Evolutionary conservation across 768 basidiomycete genomes (phyloP), one percentile per base, ranked within the genome.

Genomic region (Fomitopsis serialis): DNA sequence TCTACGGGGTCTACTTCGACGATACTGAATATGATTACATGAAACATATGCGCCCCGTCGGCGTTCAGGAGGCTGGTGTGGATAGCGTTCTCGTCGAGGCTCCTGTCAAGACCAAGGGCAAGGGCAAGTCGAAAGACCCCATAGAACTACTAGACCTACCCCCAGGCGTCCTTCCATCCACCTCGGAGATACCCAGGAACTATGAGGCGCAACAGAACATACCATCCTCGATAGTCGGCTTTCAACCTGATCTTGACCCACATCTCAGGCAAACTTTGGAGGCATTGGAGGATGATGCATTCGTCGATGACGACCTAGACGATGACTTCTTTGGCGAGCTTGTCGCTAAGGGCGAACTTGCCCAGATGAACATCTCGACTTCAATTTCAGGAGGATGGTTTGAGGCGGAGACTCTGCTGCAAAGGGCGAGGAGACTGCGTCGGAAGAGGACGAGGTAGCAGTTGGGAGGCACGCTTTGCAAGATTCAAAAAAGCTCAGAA

Each of bases 1-100:
- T 82, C 9, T 95, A 98, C 68, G 97, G 94, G 3, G 72, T 99
- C 64, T 92, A 92, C 71, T 98, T 82, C 71, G 94, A 98, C 72
- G 95, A 99, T 65, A 87, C 91, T 6, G 81, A 93, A 54, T 99
- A 99, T 74, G 91, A 99, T 70, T 99, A 99, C 74, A 93, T 98
- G 90, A 88, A 95, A 68, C 97, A 99, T 71, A 80, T 99, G 42
- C 86, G 92, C 12, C 61, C 80, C 2, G 82, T 91, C 47, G 92
- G 91, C 3, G 63, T 80, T 12, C 79, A 85, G 53, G 89, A 91
- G 65, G 89, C 85, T 42, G 89, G 89, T 11, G 82, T 89, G 8
- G 92, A 93, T 36, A 87, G 84, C 54, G 72, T 91, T 48, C 76
- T 95, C 54, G 73, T 97, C 47, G 89, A 92, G 59, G 88, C 89